Evolutionary conservation across 1,284 basidiomycete genomes (phyloP), one percentile per base, ranked within the genome.

Genomic region (Paramarasmius palmivorus): DNA sequence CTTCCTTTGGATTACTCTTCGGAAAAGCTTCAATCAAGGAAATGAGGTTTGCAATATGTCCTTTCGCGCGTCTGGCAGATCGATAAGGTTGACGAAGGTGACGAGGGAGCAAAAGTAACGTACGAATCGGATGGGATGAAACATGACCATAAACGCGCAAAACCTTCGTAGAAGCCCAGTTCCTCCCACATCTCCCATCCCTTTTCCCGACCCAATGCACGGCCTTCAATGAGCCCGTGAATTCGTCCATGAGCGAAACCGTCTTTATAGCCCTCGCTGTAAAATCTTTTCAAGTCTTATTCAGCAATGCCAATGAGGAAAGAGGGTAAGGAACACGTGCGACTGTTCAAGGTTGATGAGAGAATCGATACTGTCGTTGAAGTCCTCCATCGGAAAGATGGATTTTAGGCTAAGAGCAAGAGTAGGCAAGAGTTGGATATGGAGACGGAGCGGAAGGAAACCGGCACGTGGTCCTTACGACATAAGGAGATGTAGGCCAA

Each of bases 181-280:
- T 98, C 96, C 69, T 97, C 94, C 94, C 95, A 98, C 68, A 98
- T 84, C 71, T 96, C 93, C 68, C 89, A 98, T 0, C 92, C 93
- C 66, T 98, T 95, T 64, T 93, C 88, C 57, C 86, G 81, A 1
- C 95, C 96, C 3, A 98, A 77, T 2, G 89, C 87, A n/a, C 94
- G 79, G 3, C 96, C 96, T 69, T 98, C 94, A 57, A 95, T 94
- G 19, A 90, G 73, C 1, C 95, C 96, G 63, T 97, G 94, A 12
- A 95, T 84, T 40, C 84, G 79, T 4, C 96, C 96, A 66, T 98
- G 95, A 0, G 79, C 84, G 62, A 81, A 81, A 2, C 95, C 95
- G 53, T 89, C 86, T 59, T 77, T 65, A 66, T 88, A 92, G 2
- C 95, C 95, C 7, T 77, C 66, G 51, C 86, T 79, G 67, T 91